Conservation (phyloP, 2,329 filamentous ascomycete species). For the Exophiala oligosperma region DNA sequence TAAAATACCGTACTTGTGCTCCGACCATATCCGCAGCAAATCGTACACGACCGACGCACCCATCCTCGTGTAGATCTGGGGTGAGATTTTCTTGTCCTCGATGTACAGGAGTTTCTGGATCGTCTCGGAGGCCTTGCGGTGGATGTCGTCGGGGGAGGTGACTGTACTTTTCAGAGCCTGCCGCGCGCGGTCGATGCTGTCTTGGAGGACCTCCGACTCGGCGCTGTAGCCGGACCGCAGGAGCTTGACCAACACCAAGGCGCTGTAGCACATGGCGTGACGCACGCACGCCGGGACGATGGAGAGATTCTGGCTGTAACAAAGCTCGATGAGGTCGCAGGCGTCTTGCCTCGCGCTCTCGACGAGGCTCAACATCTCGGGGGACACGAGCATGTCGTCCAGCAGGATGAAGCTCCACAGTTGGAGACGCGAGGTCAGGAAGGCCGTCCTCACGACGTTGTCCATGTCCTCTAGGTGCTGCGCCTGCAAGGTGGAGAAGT, state of each 20-base stretch:
- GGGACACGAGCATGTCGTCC: constrained; percentile 3
- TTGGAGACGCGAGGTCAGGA: constrained; percentile 8
- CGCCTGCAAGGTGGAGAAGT: background rate
- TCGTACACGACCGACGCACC: constrained; percentile 9
- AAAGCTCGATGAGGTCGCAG: constrained; percentile 5
- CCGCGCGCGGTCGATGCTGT: constrained; percentile 5
- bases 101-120: constrained; percentile 1
- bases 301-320: constrained; percentile 7
- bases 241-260: constrained; percentile 3
- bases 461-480: constrained; percentile 2
- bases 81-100: constrained; percentile 7
- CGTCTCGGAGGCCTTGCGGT: constrained; percentile 4
- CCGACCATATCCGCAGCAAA: constrained; percentile 1
- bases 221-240: constrained; percentile 1
- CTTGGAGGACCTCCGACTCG: constrained; percentile 5
- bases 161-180: constrained; percentile 3
- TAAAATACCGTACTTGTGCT: background rate
- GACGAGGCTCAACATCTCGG: background rate
- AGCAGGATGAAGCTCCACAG: constrained; percentile 7
- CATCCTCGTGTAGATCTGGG: constrained; percentile 9
- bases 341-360: constrained; percentile 5
- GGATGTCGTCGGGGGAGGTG: background rate
- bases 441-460: constrained; percentile 4
- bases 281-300: background rate
- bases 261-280: constrained; percentile 3